Evolutionary conservation across 2,329 filamentous ascomycete genomes (phyloP), one percentile per base, ranked within the genome.

Genomic region (Cercospora canescens): DNA sequence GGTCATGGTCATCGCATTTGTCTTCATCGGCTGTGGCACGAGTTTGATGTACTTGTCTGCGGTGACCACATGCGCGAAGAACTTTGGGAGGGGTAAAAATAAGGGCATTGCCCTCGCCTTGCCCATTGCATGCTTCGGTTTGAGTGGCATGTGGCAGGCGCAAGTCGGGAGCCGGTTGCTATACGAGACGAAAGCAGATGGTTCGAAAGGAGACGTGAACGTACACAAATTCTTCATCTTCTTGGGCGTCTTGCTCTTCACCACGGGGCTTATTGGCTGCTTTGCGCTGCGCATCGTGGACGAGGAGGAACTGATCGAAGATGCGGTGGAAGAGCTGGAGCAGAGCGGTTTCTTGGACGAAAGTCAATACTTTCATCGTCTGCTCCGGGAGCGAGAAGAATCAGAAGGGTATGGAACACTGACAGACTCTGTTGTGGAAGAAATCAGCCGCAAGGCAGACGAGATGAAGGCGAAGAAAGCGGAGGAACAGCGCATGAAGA

Each of bases 21-120:
- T 94, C 55, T 86, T 87, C 60, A 88, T 99, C 65, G 95, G 95
- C 1, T 86, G 90, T 68, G 94, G 88, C 5, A 97, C 94, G 0
- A 92, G 91, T 70, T 88, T 88, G 78, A 93, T 98, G 88, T 99
- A 98, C 78, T 84, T 98, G 63, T 87, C 89, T 59, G 90, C 93
- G 1, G 90, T 99, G n/a, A 94, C 94, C 6, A 96, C 94, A 0
- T 97, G 93, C 76, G 95, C 95, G 37, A 99, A 99, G 87, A 99
- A 98, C 81, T 99, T 98, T 80, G 94, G 94, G 57, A 89, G 91
- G 67, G 93, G 93, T 4, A 91, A 90, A 75, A 90, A 96, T 75
- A 91, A 94, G 74, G 95, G 95, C 0, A 81, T 99, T 59, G 94
- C 96, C 67, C 84, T 99, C 63, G 94, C 94, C 1, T 85, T 92